Evolutionary conservation across 148 eudicot species (phyloP).

Genomic region (Silene uniflora): DNA sequence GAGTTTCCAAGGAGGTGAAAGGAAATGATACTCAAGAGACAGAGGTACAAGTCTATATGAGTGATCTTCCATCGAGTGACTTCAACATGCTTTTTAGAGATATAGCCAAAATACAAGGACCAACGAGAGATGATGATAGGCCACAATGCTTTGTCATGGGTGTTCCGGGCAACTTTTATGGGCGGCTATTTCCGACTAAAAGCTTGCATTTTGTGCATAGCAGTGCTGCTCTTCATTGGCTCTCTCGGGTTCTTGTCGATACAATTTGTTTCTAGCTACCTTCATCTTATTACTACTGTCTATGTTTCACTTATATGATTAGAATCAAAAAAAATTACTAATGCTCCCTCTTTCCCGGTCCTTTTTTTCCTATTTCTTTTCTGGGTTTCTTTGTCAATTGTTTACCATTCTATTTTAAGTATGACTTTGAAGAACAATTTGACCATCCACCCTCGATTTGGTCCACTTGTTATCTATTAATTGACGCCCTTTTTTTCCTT

Average conservation of each 20-base stretch:
- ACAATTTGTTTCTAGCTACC: too few species aligned
- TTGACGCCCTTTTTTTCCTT: too few species aligned
- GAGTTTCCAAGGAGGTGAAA: background rate
- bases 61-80: conserved; percentile 52
- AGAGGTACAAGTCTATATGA: conserved; percentile 24
- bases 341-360: too few species aligned
- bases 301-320: too few species aligned
- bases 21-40: background rate
- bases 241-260: conserved; percentile 34
- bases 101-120: background rate
- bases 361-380: too few species aligned
- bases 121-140: background rate
- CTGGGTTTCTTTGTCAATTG: too few species aligned
- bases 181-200: conserved; percentile 29
- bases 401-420: too few species aligned
- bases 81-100: conserved; percentile 35
- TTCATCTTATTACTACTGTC: too few species aligned
- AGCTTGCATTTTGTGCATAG: conserved; percentile 35
- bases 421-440: too few species aligned
- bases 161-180: conserved; percentile 41
- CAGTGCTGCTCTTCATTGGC: conserved; percentile 38
- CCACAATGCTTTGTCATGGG: conserved; percentile 28
- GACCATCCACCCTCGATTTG: too few species aligned
- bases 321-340: too few species aligned
- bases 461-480: too few species aligned